phyloP scores from a whole-genome alignment of 306 rosid genomes.

The Oemleria cerasiformis region DNA sequence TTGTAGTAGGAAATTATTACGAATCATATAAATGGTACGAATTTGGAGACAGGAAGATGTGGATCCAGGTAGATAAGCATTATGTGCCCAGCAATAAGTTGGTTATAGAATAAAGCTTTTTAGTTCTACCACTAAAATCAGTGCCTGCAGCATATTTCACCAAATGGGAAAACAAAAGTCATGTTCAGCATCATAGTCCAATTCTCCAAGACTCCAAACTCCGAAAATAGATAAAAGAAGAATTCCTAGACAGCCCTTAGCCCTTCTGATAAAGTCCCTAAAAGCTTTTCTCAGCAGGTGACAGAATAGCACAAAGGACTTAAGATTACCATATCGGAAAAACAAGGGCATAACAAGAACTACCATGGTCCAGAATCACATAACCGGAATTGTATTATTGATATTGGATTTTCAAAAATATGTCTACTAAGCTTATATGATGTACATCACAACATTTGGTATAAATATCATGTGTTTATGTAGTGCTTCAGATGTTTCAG shows the following conservation, averaged over 20 bases:
- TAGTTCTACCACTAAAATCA: neutral
- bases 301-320: neutral
- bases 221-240: neutral
- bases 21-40: neutral
- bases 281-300: neutral
- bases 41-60: slow-evolving; percentile 23
- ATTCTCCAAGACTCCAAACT: neutral
- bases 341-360: neutral
- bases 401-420: neutral
- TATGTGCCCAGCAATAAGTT: slow-evolving; percentile 11
- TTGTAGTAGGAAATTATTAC: neutral
- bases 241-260: neutral
- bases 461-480: neutral
- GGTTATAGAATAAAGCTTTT: slow-evolving; percentile 5
- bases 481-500: neutral
- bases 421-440: neutral
- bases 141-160: neutral
- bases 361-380: neutral
- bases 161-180: slow-evolving; percentile 1
- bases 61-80: slow-evolving; percentile 29
- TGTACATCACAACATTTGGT: neutral
- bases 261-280: neutral
- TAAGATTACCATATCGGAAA: neutral
- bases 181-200: neutral
- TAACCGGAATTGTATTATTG: neutral